A percentile compares a stretch with the other conserved stretches of the same genome.
phyloP scores from a whole-genome alignment of 2,329 filamentous ascomycete genomes.

The Botryotinia convoluta region DNA sequence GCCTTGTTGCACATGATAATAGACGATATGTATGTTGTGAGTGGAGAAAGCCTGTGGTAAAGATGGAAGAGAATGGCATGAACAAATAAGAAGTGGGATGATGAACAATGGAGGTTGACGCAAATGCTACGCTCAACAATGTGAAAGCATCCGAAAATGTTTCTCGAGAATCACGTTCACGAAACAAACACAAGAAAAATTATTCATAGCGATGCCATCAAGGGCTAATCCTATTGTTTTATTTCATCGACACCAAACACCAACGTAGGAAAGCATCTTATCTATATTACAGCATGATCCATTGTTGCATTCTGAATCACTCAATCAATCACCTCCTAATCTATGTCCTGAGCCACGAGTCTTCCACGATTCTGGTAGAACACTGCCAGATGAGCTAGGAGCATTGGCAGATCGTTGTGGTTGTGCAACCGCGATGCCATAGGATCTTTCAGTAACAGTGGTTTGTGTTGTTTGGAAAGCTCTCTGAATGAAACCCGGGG shows the following conservation, averaged over 20 bases:
- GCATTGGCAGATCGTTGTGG: conserved; percentile 40
- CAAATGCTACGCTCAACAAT: not conserved
- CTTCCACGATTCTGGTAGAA: conserved; percentile 62
- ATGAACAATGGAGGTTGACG: not conserved
- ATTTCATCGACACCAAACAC: not conserved
- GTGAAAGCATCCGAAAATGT: no score
- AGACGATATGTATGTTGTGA: not conserved
- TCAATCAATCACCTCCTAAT: conserved; percentile 48
- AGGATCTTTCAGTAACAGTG: conserved; percentile 50
- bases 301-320: not conserved
- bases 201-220: not conserved
- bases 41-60: not conserved
- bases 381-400: conserved; percentile 47
- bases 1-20: not conserved
- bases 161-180: not conserved
- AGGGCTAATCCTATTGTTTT: not conserved
- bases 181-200: not conserved
- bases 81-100: not conserved
- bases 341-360: conserved; percentile 61
- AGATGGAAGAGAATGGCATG: not conserved
- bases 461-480: conserved; percentile 55
- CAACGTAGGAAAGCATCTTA: not conserved
- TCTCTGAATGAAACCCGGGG: conserved; percentile 68
- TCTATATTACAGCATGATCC: not conserved
- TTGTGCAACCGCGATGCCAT: conserved; percentile 59